Evolutionary conservation across 805 yeast genomes (phyloP), one percentile per base, ranked within the genome.

Genomic region (Helenozyma baotianmanensis): DNA sequence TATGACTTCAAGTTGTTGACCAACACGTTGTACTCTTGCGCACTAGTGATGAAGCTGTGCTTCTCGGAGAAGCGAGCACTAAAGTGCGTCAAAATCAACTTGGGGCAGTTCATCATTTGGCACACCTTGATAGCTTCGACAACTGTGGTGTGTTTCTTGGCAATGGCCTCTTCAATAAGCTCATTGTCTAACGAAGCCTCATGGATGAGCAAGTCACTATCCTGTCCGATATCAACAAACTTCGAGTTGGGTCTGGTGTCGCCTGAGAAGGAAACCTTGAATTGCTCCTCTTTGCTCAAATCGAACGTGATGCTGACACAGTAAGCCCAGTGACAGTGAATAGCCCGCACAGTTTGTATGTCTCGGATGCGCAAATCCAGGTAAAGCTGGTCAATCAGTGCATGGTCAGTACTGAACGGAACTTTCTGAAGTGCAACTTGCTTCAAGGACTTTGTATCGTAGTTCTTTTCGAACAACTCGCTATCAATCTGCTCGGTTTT

Each of bases 111-210:
- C 97, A 92, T 90, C 23, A 64, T 56, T 35, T 72, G 65, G 1
- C 85, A 77, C 2, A 88, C 78, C 11, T 62, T 64, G 18, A 89
- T 68, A 0, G 97, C 97, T 51, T 90, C 97, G 14, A 82, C 74
- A 35, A 88, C 76, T 0, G 99, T 92, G 10, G 95, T 79, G 53
- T 92, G 99, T 39, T 77, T 75, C 54, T 92, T 92, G 21, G 73
- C 69, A 17, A 74, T 57, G 0, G 98, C 98, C 54, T 88, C 97
- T 33, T 74, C 78, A 6, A 69, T 62, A 29, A 87, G 65, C 21
- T 74, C 84, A 54, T 87, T 85, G 36, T 86, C 96, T 40, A 92
- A 72, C 0, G 98, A 86, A 0, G 97, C 89, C 56, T 92, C 99
- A 56, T 92, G 99, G 30, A 92, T 79, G 38, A 92, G 67, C 30